These are phyloP conservation scores for Tetratostichococcus sp. DNA, from an alignment of 139 green algal species.

Conservation along the genomic window DNA sequence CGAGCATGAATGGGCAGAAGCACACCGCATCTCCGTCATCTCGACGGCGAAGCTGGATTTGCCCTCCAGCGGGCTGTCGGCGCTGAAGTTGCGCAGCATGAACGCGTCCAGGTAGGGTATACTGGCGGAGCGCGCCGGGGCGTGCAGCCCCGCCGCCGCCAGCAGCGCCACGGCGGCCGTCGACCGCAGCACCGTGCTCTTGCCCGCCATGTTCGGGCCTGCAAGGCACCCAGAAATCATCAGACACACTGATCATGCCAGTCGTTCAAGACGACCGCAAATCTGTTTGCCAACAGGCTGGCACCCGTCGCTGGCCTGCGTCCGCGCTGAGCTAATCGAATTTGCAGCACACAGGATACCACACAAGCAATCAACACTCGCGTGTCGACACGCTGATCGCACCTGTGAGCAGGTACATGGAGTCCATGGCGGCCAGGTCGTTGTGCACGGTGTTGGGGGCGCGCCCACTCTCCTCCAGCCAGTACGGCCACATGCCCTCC, in stretches of 20 bases:
- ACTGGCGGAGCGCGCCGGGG: constrained; percentile 37
- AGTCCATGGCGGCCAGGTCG: constrained; percentile 20
- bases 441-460: constrained; percentile 33
- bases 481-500: constrained; percentile 74
- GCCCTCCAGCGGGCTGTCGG: constrained; percentile 77
- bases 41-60: constrained; percentile 82
- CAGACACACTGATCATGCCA: too few relatives aligned
- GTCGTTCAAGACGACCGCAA: too few relatives aligned
- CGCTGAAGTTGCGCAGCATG: constrained; percentile 75
- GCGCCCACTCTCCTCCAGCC: constrained; percentile 50
- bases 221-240: not conserved
- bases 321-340: too few relatives aligned
- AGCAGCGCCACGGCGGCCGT: constrained; percentile 71
- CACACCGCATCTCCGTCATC: constrained; percentile 67
- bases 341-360: too few relatives aligned
- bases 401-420: constrained; percentile 73
- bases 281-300: too few relatives aligned
- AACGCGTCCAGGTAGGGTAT: constrained; percentile 68
- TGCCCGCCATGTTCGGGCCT: constrained; percentile 93
- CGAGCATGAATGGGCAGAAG: too few relatives aligned
- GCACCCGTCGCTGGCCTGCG: too few relatives aligned
- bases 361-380: too few relatives aligned
- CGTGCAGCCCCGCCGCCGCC: constrained; percentile 70
- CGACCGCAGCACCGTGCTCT: constrained; percentile 82
- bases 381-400: too few relatives aligned